phyloP scores from a whole-genome alignment of 2,329 filamentous ascomycete genomes.

The Aspergillus texensis region DNA sequence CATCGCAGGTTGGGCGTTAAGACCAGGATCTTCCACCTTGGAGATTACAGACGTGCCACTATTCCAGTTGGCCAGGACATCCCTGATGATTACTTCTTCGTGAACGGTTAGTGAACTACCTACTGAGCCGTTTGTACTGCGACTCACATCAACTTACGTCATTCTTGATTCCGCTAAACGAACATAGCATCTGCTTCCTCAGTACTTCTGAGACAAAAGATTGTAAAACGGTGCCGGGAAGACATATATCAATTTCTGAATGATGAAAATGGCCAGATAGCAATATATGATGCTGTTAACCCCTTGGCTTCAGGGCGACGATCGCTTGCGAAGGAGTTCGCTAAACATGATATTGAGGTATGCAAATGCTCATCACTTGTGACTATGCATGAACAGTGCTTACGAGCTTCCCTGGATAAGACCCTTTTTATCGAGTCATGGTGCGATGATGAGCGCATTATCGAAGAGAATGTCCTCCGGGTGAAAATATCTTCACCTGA shows the following conservation, averaged over 20 bases:
- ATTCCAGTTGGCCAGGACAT: conserved; percentile 81
- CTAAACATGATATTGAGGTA: conserved; percentile 94
- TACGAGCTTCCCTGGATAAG: conserved; percentile 47
- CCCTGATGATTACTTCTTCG: conserved; percentile 96
- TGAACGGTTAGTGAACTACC: conserved; percentile 62
- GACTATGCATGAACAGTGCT: neutral
- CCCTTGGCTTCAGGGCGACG: conserved; percentile 79
- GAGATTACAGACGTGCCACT: conserved; percentile 92
- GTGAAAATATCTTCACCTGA: conserved; percentile 98
- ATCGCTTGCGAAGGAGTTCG: conserved; percentile 90
- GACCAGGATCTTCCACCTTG: conserved; percentile 94
- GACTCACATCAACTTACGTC: neutral
- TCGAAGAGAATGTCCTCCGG: conserved; percentile 93
- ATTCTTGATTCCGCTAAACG: conserved; percentile 20
- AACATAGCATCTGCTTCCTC: conserved; percentile 73
- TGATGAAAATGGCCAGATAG: conserved; percentile 95
- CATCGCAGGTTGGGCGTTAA: conserved; percentile 84
- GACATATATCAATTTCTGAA: conserved; percentile 97
- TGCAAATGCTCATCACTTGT: conserved; percentile 14
- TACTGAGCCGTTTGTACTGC: neutral
- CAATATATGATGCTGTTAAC: conserved; percentile 98
- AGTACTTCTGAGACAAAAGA: conserved; percentile 93
- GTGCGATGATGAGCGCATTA: conserved; percentile 89
- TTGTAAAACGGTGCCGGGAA: conserved; percentile 93
- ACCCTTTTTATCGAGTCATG: conserved; percentile 96